Evolutionary conservation across 106 monocot genomes (phyloP).

Genomic region (Dioscorea alata): DNA sequence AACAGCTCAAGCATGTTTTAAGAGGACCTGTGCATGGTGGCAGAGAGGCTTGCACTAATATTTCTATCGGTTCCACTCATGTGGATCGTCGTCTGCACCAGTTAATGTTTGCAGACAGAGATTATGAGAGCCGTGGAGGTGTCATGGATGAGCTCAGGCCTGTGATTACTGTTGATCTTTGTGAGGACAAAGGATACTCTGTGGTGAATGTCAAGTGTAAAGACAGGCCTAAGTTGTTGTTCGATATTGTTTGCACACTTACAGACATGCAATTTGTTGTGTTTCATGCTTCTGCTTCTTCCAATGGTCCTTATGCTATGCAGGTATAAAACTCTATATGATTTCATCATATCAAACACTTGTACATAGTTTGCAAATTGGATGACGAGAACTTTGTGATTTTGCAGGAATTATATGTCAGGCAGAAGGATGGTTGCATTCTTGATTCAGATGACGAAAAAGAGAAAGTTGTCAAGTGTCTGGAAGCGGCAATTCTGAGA

Average conservation of each 20-base stretch:
- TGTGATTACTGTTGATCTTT: slow-evolving; percentile 64
- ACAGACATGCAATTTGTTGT: slow-evolving; percentile 93
- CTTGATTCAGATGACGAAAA: slow-evolving; percentile 64
- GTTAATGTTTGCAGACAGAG: slow-evolving; percentile 78
- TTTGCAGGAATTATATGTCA: slow-evolving; percentile 77
- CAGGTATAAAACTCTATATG: slow-evolving; percentile 45
- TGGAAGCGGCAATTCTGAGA: slow-evolving; percentile 89
- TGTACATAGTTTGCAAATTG: not conserved
- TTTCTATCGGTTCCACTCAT: slow-evolving; percentile 55
- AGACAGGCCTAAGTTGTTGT: slow-evolving; percentile 78
- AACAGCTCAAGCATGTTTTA: slow-evolving; percentile 55
- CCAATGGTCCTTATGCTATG: slow-evolving; percentile 56
- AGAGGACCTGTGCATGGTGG: slow-evolving; percentile 39
- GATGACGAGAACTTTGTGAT: not conserved
- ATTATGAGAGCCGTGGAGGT: slow-evolving; percentile 34
- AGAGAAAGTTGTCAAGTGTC: slow-evolving; percentile 71
- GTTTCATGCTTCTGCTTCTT: slow-evolving; percentile 85
- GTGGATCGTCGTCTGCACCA: slow-evolving; percentile 90
- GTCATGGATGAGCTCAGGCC: slow-evolving; percentile 24
- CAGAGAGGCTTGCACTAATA: slow-evolving; percentile 39
- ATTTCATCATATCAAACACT: not conserved
- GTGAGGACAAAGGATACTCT: slow-evolving; percentile 85
- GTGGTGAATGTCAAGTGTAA: slow-evolving; percentile 77
- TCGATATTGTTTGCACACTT: slow-evolving; percentile 87
- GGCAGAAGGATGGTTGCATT: slow-evolving; percentile 59